Conservation (phyloP, 1,284 basidiomycete species). For the Calocybe gambosa region DNA sequence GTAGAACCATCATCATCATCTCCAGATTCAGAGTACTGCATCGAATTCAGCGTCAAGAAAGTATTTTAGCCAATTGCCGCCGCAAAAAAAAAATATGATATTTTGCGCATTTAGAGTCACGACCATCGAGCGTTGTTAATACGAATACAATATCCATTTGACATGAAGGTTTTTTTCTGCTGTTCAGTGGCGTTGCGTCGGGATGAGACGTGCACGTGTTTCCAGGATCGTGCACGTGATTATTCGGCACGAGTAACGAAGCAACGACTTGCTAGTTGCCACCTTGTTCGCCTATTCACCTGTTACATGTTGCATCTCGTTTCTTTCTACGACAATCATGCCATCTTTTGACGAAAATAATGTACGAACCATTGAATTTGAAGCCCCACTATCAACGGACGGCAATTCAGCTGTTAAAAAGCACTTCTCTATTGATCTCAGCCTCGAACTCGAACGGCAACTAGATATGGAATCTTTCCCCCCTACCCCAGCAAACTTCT, state of each 20-base stretch:
- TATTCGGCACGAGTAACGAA: not conserved
- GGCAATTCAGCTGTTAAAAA: conserved; percentile 23
- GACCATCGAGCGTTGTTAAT: too few relatives aligned
- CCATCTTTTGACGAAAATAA: conserved; percentile 25
- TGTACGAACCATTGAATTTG: conserved; percentile 27
- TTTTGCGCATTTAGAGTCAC: too few relatives aligned
- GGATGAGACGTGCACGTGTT: not conserved
- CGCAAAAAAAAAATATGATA: too few relatives aligned
- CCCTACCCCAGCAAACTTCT: conserved; percentile 30
- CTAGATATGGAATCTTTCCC: conserved; percentile 58
- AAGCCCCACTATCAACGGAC: conserved; percentile 29
- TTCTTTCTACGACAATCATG: conserved; percentile 21
- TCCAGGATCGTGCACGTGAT: too few relatives aligned
- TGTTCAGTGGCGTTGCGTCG: too few relatives aligned
- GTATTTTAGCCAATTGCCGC: too few relatives aligned
- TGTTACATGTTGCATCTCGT: not conserved
- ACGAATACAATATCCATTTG: too few relatives aligned
- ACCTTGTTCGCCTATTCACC: not conserved
- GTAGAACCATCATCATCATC: too few relatives aligned
- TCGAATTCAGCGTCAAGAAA: too few relatives aligned
- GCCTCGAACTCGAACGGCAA: conserved; percentile 70
- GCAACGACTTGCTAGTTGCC: not conserved
- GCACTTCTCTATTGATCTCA: conserved; percentile 68
- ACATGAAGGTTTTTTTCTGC: too few relatives aligned
- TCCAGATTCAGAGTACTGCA: too few relatives aligned